These are phyloP conservation scores for Amaranthus palmeri DNA, from an alignment of 148 eudicot genomes.

Conservation along the genomic window DNA sequence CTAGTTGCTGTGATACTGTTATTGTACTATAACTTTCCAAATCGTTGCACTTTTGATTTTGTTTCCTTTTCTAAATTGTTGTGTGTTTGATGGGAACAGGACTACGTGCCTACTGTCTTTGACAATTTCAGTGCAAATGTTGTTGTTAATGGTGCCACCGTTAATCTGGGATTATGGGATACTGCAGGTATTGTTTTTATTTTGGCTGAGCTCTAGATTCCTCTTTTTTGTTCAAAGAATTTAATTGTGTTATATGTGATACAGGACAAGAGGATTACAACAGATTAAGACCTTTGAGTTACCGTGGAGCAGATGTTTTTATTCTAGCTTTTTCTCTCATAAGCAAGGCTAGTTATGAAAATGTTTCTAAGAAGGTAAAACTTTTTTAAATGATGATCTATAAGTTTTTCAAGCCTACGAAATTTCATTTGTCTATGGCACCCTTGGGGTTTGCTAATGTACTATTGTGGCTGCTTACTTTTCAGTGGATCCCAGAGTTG, in stretches of 20 bases:
- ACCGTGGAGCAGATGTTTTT: conserved; percentile 97
- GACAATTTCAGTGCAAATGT: conserved; percentile 99
- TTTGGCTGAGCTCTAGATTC: not conserved
- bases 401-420: not conserved
- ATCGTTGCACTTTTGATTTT: not conserved
- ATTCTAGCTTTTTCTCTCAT: conserved; percentile 91
- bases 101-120: conserved; percentile 95
- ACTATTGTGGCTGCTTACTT: conserved; percentile 14
- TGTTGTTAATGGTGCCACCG: conserved; percentile 83
- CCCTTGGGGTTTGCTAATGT: conserved; percentile 19
- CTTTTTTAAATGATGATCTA: not conserved
- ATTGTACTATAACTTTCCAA: not conserved
- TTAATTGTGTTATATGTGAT: conserved; percentile 17
- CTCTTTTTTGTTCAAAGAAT: not conserved
- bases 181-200: conserved; percentile 68
- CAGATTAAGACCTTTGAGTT: conserved; percentile 97
- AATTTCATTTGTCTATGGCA: not conserved
- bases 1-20: not conserved
- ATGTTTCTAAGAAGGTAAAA: conserved; percentile 85
- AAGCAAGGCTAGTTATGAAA: conserved; percentile 96
- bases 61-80: not conserved
- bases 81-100: conserved; percentile 46
- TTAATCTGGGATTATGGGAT: conserved; percentile 94
- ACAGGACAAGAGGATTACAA: conserved; percentile 99
- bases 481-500: conserved; percentile 99